Evolutionary conservation across 2,329 filamentous ascomycete species (phyloP).

Genomic region (Aspergillus uvarum): DNA sequence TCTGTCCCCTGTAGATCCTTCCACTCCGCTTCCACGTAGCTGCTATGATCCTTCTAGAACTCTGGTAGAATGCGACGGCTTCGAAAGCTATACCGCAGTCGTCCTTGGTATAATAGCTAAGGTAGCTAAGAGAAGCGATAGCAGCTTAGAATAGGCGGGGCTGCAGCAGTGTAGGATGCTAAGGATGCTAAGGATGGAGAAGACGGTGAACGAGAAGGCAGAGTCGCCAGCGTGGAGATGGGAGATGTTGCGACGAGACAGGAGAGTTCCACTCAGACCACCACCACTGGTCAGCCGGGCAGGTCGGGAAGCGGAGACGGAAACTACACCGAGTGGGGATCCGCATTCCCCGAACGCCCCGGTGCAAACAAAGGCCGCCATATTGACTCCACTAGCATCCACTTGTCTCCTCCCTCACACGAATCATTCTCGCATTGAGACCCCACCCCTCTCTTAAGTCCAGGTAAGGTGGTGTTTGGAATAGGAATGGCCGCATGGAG

Average conservation of each 20-base stretch:
- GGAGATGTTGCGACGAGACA: not conserved
- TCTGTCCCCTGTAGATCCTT: conserved; percentile 13
- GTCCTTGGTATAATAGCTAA: not conserved
- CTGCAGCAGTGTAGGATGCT: not conserved
- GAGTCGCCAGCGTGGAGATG: not conserved
- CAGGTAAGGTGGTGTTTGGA: not conserved
- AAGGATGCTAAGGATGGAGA: not conserved
- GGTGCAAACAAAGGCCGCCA: conserved; percentile 12
- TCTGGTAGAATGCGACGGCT: conserved; percentile 15
- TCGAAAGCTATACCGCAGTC: conserved; percentile 8
- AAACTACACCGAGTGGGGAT: conserved; percentile 23
- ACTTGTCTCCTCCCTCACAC: conserved; percentile 5
- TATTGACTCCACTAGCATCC: conserved; percentile 11
- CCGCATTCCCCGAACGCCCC: conserved; percentile 27
- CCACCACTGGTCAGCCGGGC: conserved; percentile 9
- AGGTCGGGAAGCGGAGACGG: conserved; percentile 23
- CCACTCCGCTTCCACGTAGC: conserved; percentile 10
- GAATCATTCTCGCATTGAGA: not conserved
- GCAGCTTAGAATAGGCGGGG: conserved; percentile 1
- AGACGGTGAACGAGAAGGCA: not conserved
- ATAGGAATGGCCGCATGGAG: not conserved
- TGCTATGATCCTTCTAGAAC: conserved; percentile 26
- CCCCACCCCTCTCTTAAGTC: not conserved
- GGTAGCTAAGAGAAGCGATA: not conserved
- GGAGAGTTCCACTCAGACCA: not conserved